A percentile compares a stretch with the other conserved stretches of the same genome.
phyloP scores from a whole-genome alignment of 768 basidiomycete species.

The Imleria badia region DNA sequence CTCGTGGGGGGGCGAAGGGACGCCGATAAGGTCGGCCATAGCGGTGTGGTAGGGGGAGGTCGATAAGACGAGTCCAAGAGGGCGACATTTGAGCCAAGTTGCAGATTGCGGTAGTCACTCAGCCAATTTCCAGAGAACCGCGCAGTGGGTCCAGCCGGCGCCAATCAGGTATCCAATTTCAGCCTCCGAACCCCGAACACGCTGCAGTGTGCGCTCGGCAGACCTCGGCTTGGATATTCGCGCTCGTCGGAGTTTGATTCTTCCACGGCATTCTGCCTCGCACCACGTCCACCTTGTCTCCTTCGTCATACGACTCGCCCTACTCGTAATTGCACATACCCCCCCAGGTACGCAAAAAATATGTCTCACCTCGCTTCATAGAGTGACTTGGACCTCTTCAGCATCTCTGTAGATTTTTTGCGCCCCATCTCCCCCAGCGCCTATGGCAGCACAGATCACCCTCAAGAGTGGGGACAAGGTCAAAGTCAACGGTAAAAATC shows the following conservation, averaged over 20 bases:
- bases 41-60: neutral
- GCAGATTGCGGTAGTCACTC: conserved; percentile 8
- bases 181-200: conserved; percentile 8
- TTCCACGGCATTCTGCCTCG: conserved; percentile 28
- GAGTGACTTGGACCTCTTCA: conserved; percentile 3
- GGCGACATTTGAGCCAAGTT: conserved; percentile 1
- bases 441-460: conserved; percentile 40
- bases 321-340: conserved; percentile 20
- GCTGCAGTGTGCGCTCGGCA: neutral
- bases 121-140: neutral
- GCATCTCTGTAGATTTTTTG: conserved; percentile 28
- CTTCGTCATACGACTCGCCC: conserved; percentile 29
- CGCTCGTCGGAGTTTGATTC: conserved; percentile 38
- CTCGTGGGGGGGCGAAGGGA: conserved; percentile 8
- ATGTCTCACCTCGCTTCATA: neutral
- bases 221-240: conserved; percentile 28
- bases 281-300: conserved; percentile 38
- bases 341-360: conserved; percentile 27
- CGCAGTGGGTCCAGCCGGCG: conserved; percentile 1
- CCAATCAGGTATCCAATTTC: conserved; percentile 11
- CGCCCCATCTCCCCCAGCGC: conserved; percentile 15
- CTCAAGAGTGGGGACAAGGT: conserved; percentile 85
- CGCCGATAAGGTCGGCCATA: conserved; percentile 1
- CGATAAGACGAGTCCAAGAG: neutral
- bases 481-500: conserved; percentile 77